Base-by-base conservation (phyloP, 2,329 filamentous ascomycete species). In the Aspergillus quadrilineatus region DNA sequence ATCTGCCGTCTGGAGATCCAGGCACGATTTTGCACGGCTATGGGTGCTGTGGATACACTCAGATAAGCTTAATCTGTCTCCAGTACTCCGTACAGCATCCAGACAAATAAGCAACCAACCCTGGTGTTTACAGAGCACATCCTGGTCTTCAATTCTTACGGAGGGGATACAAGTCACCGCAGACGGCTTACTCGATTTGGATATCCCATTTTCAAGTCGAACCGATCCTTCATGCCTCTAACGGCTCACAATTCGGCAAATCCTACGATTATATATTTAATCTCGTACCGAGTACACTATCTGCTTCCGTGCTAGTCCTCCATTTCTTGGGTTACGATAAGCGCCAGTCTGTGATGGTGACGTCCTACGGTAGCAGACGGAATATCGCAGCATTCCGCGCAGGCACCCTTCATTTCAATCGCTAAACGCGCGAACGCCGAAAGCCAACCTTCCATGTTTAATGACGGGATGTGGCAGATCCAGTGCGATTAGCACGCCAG, bases 391-490 rank as follows among this genome's bases (percentile, higher is more conserved):
- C 56, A 56, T 58, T 47, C 51, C 43, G 10, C n/a, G 43, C 44
- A 49, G 42, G 37, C 44, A 49, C 52, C 45, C 52, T 54, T 49
- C 45, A 49, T 48, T 54, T 54, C 52, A 9, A 32, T 47, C 32
- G 51, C 26, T 14, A 41, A 47, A 26, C 29, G 30, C 41, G 22
- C 29, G 14, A 47, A 32, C 22, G 10, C 4, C 9, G 12, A 9
- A 9, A 36, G 34, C 34, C 10, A 22, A 22, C 17, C 39, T 26
- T 14, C 28, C 30, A 26, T 45, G 50, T 53, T 45, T 30, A 22
- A 53, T 53, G 42, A 45, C 49, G 34, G 46, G 55, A 39, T 47
- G 55, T 53, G 50, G 56, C 60, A 58, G 55, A 55, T 30, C 50
- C 44, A 36, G 53, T 34, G 47, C 32, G 29, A 29, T 60, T 56